These are phyloP conservation scores for Punctularia strigosozonata DNA, from an alignment of 768 basidiomycete species.

Conservation along the genomic window DNA sequence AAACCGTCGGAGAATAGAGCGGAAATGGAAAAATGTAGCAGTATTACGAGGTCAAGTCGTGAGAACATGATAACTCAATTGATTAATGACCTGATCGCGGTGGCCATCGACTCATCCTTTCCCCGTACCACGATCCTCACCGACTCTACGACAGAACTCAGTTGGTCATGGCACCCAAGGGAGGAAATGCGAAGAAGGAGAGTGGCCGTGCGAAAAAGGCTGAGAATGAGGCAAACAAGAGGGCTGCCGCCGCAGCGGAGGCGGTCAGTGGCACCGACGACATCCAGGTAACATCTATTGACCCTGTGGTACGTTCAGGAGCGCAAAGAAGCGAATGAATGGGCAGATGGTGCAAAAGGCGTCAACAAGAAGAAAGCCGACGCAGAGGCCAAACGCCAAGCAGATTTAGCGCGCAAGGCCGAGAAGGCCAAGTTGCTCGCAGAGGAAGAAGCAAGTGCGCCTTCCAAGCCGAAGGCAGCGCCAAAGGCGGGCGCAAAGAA, in stretches of 20 bases:
- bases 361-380: conserved; percentile 57
- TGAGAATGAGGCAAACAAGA: conserved; percentile 80
- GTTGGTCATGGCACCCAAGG: conserved; percentile 74
- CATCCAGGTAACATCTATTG: conserved; percentile 1
- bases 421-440: conserved; percentile 77
- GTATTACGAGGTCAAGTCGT: no score
- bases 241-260: conserved; percentile 43
- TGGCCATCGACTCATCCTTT: no score
- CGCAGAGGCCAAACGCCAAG: conserved; percentile 69
- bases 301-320: conserved; percentile 35
- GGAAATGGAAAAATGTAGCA: background rate
- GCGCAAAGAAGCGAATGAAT: conserved; percentile 53
- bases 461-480: conserved; percentile 51
- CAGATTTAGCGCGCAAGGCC: conserved; percentile 76
- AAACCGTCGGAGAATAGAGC: no score
- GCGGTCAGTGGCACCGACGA: conserved; percentile 29
- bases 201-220: conserved; percentile 83
- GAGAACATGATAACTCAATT: no score
- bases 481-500: conserved; percentile 43
- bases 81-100: no score
- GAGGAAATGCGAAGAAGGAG: conserved; percentile 88
- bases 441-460: conserved; percentile 66
- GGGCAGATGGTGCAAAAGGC: conserved; percentile 57
- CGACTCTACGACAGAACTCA: no score
- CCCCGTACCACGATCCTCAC: no score